These are phyloP conservation scores for Curvularia verruculosa DNA, from an alignment of 2,329 filamentous ascomycete genomes.

Conservation along the genomic window DNA sequence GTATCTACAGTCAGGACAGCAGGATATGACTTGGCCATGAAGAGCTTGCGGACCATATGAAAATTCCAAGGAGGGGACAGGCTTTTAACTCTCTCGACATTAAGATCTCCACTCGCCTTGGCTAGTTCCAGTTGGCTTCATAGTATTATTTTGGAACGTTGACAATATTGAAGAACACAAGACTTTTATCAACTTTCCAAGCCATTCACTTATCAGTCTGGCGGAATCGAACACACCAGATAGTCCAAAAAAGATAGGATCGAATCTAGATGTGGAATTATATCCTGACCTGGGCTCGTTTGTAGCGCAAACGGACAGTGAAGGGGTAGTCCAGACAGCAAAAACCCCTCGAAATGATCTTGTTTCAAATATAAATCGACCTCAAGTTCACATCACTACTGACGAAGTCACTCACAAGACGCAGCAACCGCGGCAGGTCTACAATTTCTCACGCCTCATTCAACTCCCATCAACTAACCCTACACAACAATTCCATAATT, in stretches of 20 bases:
- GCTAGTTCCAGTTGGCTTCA: background rate
- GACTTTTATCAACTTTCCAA: background rate
- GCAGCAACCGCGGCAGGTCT: background rate
- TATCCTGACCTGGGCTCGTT: background rate
- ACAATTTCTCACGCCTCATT: slow-evolving; percentile 2
- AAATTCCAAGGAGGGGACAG: background rate
- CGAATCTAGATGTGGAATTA: background rate
- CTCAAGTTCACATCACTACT: background rate
- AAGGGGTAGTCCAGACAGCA: background rate
- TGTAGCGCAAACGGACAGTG: background rate
- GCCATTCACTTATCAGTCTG: background rate
- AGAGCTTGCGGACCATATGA: background rate
- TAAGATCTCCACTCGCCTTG: background rate
- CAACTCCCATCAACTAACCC: background rate
- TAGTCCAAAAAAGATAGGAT: background rate
- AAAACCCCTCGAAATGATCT: background rate
- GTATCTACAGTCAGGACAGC: background rate
- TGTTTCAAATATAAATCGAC: background rate
- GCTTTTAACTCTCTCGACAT: background rate
- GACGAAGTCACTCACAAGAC: background rate
- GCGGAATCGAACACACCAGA: background rate
- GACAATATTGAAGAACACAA: background rate
- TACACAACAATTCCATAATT: background rate
- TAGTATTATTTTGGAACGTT: too few relatives aligned
- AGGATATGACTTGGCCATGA: background rate